Conservation (phyloP, 2,329 filamentous ascomycete genomes). For the Trichoderma hamatum region DNA sequence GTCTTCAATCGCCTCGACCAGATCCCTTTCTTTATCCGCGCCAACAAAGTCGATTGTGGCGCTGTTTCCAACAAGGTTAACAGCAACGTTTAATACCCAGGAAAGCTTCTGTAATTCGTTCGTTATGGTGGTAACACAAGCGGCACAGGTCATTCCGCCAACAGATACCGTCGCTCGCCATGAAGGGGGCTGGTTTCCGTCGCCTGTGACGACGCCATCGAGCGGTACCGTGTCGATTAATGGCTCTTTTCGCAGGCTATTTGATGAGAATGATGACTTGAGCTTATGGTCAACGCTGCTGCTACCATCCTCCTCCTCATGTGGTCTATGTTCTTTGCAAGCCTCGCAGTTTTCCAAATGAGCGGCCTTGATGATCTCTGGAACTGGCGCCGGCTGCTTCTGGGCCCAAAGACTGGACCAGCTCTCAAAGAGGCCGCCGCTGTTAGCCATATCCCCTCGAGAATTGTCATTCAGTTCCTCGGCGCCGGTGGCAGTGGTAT, state of each 20-base stretch:
- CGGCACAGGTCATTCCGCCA: constrained; percentile 73
- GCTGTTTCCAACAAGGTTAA: constrained; percentile 70
- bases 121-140: constrained; percentile 67
- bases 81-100: constrained; percentile 60
- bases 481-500: constrained; percentile 41
- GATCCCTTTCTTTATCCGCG: constrained; percentile 37
- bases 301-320: not conserved
- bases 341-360: constrained; percentile 46
- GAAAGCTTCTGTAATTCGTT: constrained; percentile 58
- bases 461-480: constrained; percentile 36
- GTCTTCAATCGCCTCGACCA: constrained; percentile 57
- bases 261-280: constrained; percentile 11
- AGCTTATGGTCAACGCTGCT: constrained; percentile 1
- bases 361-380: constrained; percentile 35
- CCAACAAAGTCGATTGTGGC: constrained; percentile 61
- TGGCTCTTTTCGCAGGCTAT: constrained; percentile 5
- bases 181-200: constrained; percentile 23
- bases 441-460: constrained; percentile 31
- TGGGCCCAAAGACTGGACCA: constrained; percentile 41
- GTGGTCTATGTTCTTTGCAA: constrained; percentile 36
- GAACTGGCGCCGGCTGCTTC: constrained; percentile 33
- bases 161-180: constrained; percentile 62
- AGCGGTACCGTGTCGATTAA: constrained; percentile 10
- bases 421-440: constrained; percentile 34
- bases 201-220: constrained; percentile 28